Percentiles rank a stretch among this genome's conserved stretches.
phyloP scores from a whole-genome alignment of 257 asterid genomes.

The Solanum verrucosum region DNA sequence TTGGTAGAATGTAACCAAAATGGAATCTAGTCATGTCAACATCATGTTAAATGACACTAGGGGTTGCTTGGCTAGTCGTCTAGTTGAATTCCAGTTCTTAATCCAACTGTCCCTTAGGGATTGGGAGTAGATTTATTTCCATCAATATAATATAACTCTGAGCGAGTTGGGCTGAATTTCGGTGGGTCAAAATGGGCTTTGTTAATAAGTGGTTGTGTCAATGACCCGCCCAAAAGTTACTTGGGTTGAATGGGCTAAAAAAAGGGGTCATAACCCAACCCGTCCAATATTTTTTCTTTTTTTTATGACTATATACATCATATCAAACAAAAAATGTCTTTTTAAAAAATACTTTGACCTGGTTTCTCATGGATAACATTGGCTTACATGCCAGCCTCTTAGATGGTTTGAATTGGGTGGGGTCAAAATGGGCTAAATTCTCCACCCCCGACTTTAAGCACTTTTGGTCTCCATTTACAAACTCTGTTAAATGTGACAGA shows the following conservation, averaged over 20 bases:
- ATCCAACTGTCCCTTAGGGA: not conserved
- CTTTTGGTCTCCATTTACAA: not conserved
- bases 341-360: no score
- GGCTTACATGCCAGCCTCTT: not conserved
- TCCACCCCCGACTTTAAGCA: not conserved
- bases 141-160: not conserved
- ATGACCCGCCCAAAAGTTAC: not conserved
- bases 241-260: not conserved
- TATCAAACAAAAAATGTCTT: not conserved
- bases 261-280: not conserved
- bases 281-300: not conserved
- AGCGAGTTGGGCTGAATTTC: not conserved
- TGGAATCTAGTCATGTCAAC: not conserved
- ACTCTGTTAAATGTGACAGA: not conserved
- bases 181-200: not conserved
- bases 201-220: not conserved
- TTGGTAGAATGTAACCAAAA: not conserved
- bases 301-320: not conserved
- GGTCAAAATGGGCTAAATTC: not conserved
- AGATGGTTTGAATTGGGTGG: not conserved
- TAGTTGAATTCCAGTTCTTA: not conserved
- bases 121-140: not conserved
- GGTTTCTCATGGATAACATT: not conserved
- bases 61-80: not conserved
- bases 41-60: not conserved